phyloP scores from a whole-genome alignment of 2,329 filamentous ascomycete genomes.

The Xylariaceae sp. region DNA sequence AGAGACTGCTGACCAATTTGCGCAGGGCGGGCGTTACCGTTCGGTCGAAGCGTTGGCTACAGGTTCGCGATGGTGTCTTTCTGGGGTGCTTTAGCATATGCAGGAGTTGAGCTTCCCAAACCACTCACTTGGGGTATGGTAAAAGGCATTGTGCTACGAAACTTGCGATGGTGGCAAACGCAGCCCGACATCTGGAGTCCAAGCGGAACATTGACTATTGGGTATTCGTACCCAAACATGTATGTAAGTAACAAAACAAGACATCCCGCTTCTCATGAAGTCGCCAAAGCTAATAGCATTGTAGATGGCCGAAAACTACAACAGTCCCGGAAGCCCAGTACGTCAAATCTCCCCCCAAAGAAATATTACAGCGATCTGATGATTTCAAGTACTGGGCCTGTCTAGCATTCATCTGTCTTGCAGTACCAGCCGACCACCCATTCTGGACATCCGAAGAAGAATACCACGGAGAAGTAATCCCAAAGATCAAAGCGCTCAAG shows the following conservation, averaged over 20 bases:
- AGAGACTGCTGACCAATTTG: background rate
- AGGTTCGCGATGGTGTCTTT: constrained; percentile 84
- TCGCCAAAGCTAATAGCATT: constrained; percentile 7
- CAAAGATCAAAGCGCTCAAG: constrained; percentile 55
- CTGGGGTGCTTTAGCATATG: constrained; percentile 74
- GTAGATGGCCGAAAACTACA: constrained; percentile 76
- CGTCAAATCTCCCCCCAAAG: constrained; percentile 18
- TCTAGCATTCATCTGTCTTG: constrained; percentile 70
- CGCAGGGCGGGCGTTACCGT: constrained; percentile 63
- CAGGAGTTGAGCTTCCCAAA: constrained; percentile 66
- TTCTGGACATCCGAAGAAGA: constrained; percentile 72
- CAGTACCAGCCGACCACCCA: constrained; percentile 63
- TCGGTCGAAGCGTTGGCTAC: constrained; percentile 74
- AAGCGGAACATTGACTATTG: constrained; percentile 70
- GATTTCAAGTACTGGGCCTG: constrained; percentile 71
- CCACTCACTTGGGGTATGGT: constrained; percentile 76
- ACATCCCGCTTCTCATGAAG: background rate
- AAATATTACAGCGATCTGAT: background rate
- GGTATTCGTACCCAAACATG: constrained; percentile 76
- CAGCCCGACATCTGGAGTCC: constrained; percentile 71
- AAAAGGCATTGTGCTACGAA: constrained; percentile 69
- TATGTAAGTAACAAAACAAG: constrained; percentile 42
- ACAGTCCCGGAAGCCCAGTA: constrained; percentile 65
- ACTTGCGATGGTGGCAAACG: constrained; percentile 76
- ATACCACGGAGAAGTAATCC: constrained; percentile 51